These are phyloP conservation scores for Venustampulla echinocandica DNA, from an alignment of 495 filamentous ascomycete genomes.

Conservation along the genomic window DNA sequence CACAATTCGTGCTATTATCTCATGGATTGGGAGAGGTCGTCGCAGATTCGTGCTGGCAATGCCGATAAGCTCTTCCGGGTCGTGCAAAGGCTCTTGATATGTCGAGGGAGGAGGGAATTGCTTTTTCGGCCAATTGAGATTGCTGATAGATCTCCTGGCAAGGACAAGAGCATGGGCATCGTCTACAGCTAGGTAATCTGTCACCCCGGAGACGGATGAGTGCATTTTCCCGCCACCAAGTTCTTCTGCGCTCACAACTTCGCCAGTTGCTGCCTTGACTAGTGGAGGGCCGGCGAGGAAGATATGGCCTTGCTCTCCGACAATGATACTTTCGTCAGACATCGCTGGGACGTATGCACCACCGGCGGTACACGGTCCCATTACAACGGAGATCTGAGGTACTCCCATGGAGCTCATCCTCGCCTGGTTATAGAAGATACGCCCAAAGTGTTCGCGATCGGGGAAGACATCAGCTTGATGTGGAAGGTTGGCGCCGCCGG, in stretches of 20 bases:
- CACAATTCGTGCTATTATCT: conserved; percentile 90
- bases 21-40: conserved; percentile 72
- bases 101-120: conserved; percentile 16
- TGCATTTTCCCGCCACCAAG: conserved; percentile 91
- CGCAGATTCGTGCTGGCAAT: conserved; percentile 85
- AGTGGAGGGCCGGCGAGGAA: conserved; percentile 93
- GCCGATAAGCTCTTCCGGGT: conserved; percentile 71
- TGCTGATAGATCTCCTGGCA: conserved; percentile 71
- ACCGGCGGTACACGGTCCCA: conserved; percentile 95
- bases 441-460: conserved; percentile 88
- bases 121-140: conserved; percentile 71
- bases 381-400: conserved; percentile 90
- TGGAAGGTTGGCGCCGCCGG: conserved; percentile 90
- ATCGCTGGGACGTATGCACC: conserved; percentile 95
- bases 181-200: conserved; percentile 90
- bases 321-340: conserved; percentile 97
- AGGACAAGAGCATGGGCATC: conserved; percentile 90
- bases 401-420: conserved; percentile 77
- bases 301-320: conserved; percentile 88
- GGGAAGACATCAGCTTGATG: conserved; percentile 97
- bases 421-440: conserved; percentile 99
- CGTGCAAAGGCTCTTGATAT: conserved; percentile 67
- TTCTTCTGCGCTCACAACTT: conserved; percentile 86
- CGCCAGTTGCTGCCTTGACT: conserved; percentile 93
- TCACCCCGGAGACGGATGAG: conserved; percentile 84